These are phyloP conservation scores for Tremellales sp. DNA, from an alignment of 1,284 basidiomycete species.

Conservation along the genomic window DNA sequence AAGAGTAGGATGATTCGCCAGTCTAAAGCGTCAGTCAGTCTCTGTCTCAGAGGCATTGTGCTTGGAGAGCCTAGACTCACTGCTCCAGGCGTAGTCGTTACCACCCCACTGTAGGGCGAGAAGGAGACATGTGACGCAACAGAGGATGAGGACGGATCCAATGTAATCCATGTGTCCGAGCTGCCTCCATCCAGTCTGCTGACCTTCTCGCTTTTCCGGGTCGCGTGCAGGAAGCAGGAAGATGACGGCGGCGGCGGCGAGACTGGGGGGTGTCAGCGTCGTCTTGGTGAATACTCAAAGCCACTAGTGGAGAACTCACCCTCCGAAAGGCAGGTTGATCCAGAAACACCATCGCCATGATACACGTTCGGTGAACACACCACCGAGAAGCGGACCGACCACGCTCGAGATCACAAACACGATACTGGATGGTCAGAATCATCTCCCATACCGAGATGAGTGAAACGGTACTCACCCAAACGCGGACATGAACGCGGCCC, in stretches of 20 bases:
- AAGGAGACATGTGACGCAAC: constrained; percentile 47
- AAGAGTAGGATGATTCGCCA: constrained; percentile 47
- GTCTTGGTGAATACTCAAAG: not conserved
- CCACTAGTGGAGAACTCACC: constrained; percentile 3
- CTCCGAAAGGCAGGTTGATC: constrained; percentile 53
- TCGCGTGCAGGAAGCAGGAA: constrained; percentile 52
- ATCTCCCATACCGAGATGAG: not conserved
- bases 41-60: too few relatives aligned
- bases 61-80: constrained; percentile 7
- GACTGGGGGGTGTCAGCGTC: constrained; percentile 29
- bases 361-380: constrained; percentile 51
- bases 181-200: constrained; percentile 39
- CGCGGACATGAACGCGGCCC: constrained; percentile 47
- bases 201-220: constrained; percentile 55
- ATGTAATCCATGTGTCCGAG: constrained; percentile 47
- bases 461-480: constrained; percentile 13
- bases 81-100: constrained; percentile 49
- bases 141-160: constrained; percentile 48
- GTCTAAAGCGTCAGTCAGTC: constrained; percentile 13
- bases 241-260: constrained; percentile 43
- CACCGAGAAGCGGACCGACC: constrained; percentile 47
- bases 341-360: constrained; percentile 45
- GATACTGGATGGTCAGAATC: constrained; percentile 30
- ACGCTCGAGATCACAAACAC: constrained; percentile 49
- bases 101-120: constrained; percentile 52